Evolutionary conservation across 2,329 filamentous ascomycete species (phyloP).

Genomic region (Didymella glomerata): DNA sequence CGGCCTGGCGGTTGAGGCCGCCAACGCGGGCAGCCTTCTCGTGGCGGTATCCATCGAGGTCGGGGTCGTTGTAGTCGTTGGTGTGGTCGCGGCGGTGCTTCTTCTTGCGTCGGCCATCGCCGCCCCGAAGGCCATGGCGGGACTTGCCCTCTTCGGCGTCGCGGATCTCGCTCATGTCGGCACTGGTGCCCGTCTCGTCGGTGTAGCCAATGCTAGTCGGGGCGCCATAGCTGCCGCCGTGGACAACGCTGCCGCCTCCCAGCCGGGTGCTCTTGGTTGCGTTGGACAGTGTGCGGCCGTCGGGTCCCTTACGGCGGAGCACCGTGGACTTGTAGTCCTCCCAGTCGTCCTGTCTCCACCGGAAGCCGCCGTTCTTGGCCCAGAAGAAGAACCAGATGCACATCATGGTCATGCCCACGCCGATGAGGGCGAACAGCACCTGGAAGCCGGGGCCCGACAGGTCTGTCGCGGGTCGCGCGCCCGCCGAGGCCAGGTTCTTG

Average conservation of each 20-base stretch:
- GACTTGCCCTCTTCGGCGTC: slow-evolving; percentile 54
- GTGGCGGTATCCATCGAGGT: slow-evolving; percentile 83
- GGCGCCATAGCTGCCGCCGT: slow-evolving; percentile 64
- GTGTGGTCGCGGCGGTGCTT: slow-evolving; percentile 63
- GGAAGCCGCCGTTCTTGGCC: slow-evolving; percentile 94
- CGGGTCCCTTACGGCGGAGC: slow-evolving; percentile 84
- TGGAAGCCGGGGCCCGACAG: slow-evolving; percentile 72
- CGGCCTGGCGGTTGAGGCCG: slow-evolving; percentile 83
- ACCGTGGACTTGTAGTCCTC: slow-evolving; percentile 98
- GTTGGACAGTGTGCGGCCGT: slow-evolving; percentile 84
- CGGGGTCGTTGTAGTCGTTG: slow-evolving; percentile 61
- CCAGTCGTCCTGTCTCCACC: slow-evolving; percentile 87
- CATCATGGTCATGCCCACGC: slow-evolving; percentile 74
- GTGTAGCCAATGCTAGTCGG: slow-evolving; percentile 54
- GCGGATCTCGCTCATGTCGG: slow-evolving; percentile 53
- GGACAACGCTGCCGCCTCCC: slow-evolving; percentile 83
- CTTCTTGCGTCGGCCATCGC: slow-evolving; percentile 55
- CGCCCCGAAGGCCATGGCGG: slow-evolving; percentile 52
- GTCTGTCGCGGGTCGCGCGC: slow-evolving; percentile 46
- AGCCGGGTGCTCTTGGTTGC: slow-evolving; percentile 83
- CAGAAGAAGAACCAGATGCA: slow-evolving; percentile 97
- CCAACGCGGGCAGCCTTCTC: slow-evolving; percentile 88
- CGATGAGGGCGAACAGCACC: slow-evolving; percentile 84
- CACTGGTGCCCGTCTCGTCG: slow-evolving; percentile 57
- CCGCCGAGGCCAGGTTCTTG: slow-evolving; percentile 41